Conservation (phyloP, 2,329 filamentous ascomycete species). For the Colletotrichum caudatum region DNA sequence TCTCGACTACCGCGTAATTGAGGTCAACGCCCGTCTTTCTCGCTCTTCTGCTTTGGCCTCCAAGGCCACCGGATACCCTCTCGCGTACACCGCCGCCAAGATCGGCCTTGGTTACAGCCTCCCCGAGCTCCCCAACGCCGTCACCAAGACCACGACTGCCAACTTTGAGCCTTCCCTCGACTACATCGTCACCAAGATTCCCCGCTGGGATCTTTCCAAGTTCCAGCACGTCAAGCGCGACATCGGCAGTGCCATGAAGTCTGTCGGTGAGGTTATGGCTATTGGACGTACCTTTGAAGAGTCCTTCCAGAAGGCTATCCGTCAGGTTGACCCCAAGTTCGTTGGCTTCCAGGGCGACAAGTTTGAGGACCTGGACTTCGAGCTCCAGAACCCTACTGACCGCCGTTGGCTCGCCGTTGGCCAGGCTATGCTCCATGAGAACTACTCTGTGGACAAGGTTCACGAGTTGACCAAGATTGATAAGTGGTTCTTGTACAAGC, state of each 20-base stretch:
- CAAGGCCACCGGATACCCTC: constrained; percentile 96
- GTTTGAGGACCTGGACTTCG: constrained; percentile 92
- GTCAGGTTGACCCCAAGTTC: constrained; percentile 93
- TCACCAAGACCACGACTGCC: constrained; percentile 97
- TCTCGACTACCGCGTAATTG: constrained; percentile 97
- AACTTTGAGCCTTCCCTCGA: constrained; percentile 98
- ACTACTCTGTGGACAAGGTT: constrained; percentile 90
- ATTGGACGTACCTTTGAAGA: constrained; percentile 99
- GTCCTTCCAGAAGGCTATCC: constrained; percentile 98
- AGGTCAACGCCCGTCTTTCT: constrained; percentile 98
- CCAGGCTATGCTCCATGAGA: constrained; percentile 97
- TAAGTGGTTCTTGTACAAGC: constrained; percentile 99
- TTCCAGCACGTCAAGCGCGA: constrained; percentile 99
- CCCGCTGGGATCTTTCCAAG: constrained; percentile 97
- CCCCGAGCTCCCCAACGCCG: constrained; percentile 95
- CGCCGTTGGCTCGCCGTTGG: constrained; percentile 97
- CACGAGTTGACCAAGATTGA: constrained; percentile 98
- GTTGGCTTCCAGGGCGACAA: constrained; percentile 95
- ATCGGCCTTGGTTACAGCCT: constrained; percentile 96
- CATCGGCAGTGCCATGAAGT: constrained; percentile 99
- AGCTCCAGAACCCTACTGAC: constrained; percentile 92
- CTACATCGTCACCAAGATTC: constrained; percentile 99
- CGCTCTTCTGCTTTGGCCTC: constrained; percentile 96
- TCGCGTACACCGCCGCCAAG: constrained; percentile 98
- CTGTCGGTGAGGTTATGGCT: constrained; percentile 98